Evolutionary conservation across 768 basidiomycete genomes (phyloP), one percentile per base, ranked within the genome.

Genomic region (Naganishia antarctica): DNA sequence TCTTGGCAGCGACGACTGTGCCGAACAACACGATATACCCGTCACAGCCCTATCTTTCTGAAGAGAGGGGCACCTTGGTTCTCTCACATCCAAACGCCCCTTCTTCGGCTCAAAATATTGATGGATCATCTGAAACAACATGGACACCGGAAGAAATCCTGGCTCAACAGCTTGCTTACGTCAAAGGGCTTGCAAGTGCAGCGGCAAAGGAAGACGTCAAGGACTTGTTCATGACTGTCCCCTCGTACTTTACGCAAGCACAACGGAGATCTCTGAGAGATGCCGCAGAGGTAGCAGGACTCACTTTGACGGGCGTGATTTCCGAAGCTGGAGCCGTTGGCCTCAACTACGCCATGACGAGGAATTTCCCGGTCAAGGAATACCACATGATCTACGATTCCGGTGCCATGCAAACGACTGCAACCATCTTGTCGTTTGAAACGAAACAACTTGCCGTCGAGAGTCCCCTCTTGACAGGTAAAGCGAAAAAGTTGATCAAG

Each of bases 341-440:
- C 15, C 83, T 98, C 70, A 99, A 99, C 80, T 99, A 90, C 73
- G 96, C 96, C 45, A 96, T 98, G 91, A 91, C 92, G 1, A 85
- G 94, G 50, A 82, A 85, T 1, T 98, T 98, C 81, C 80, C 87
- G 0, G 88, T 93, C 72, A 84, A 87, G 75, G 76, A 78, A 53
- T 71, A 73, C 64, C 93, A 98, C 74, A 78, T 99, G 69, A 86
- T 99, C 65, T 99, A 89, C 78, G 96, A 98, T 71, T 90, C 91
- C 0, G 96, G 96, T 45, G 90, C 94, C 5, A 87, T 78, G 43
- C 70, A 72, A 3, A 78, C 78, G 13, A 76, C 76, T 1, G 78
- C 75, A 0, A 75, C 74, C 6, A 68, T 78, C 18, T 43, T 78
- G 34, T 74, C 74, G 8, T 78, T 78, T 59, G 75, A 77, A 50